Conservation (phyloP, 2,329 filamentous ascomycete genomes). For the Coniosporium uncinatum region DNA sequence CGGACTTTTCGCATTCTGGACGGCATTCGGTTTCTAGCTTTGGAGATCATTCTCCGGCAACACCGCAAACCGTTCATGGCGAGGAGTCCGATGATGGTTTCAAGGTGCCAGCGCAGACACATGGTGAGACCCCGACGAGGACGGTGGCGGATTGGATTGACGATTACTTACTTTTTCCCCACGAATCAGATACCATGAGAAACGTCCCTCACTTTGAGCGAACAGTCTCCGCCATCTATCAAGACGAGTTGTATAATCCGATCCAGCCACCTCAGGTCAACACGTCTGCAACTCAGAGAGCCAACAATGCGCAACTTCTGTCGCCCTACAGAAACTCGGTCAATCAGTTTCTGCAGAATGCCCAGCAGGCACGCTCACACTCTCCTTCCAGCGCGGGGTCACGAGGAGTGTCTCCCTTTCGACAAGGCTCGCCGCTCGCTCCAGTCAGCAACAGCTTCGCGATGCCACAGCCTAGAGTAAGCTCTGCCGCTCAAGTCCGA, state of each 20-base stretch:
- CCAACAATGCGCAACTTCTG: conserved; percentile 41
- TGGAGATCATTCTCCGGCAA: conserved; percentile 55
- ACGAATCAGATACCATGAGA: conserved; percentile 34
- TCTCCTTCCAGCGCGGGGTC: conserved; percentile 46
- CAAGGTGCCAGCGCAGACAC: conserved; percentile 42
- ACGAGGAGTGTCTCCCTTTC: conserved; percentile 77
- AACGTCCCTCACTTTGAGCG: conserved; percentile 71
- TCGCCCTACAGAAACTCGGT: conserved; percentile 57
- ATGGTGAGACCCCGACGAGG: conserved; percentile 43
- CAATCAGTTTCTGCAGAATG: conserved; percentile 70
- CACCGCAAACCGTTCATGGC: conserved; percentile 48
- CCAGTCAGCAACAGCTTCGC: conserved; percentile 24
- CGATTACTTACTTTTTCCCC: conserved; percentile 62
- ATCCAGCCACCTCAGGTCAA: conserved; percentile 46
- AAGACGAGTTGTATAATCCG: conserved; percentile 80
- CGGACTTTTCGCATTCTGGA: conserved; percentile 46
- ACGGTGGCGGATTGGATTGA: conserved; percentile 43
- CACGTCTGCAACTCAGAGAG: conserved; percentile 24
- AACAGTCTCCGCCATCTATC: conserved; percentile 80
- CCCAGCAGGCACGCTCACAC: conserved; percentile 62
- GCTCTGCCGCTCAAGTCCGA: conserved; percentile 49
- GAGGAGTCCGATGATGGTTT: conserved; percentile 46
- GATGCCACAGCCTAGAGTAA: conserved; percentile 23
- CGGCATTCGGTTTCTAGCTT: conserved; percentile 54
- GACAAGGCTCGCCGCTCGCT: conserved; percentile 52